These are phyloP conservation scores for Porodaedalea pini DNA, from an alignment of 1,284 basidiomycete species.

Conservation along the genomic window DNA sequence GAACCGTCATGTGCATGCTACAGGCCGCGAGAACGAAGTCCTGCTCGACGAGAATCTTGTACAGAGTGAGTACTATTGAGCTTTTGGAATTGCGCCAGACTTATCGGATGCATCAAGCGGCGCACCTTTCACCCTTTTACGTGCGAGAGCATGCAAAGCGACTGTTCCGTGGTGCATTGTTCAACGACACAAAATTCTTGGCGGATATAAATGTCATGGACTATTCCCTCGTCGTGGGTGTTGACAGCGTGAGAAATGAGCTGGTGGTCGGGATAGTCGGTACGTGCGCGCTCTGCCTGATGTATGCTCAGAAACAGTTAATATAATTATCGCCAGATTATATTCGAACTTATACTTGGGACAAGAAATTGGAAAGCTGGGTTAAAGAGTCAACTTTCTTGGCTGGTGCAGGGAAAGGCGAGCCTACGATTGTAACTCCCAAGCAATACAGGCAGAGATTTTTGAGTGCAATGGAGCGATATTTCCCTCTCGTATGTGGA, in stretches of 20 bases:
- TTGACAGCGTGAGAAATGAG: conserved; percentile 80
- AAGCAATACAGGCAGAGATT: conserved; percentile 86
- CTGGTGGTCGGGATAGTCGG: conserved; percentile 96
- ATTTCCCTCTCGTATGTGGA: conserved; percentile 73
- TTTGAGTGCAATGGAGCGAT: conserved; percentile 88
- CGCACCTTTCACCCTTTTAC: conserved; percentile 81
- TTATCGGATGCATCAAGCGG: conserved; percentile 41
- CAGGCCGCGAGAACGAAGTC: conserved; percentile 90
- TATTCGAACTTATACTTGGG: conserved; percentile 93
- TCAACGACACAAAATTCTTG: conserved; percentile 93
- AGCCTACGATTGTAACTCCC: conserved; percentile 90
- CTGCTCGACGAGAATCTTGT: conserved; percentile 92
- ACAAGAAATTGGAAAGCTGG: conserved; percentile 97
- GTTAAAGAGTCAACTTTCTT: conserved; percentile 93
- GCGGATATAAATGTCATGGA: conserved; percentile 99
- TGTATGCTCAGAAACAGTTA: conserved; percentile 15
- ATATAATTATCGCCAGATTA: conserved; percentile 56
- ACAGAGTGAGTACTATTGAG: conserved; percentile 49
- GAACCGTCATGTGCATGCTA: conserved; percentile 88
- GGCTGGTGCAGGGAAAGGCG: conserved; percentile 75
- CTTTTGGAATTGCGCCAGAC: not conserved
- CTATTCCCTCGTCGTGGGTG: conserved; percentile 94
- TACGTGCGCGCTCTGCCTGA: conserved; percentile 35
- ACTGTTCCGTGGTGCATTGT: conserved; percentile 85
- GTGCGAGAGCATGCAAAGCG: conserved; percentile 94